Evolutionary conservation across 129 eudicot genomes (phyloP), one percentile per base, ranked within the genome.

Genomic region (Ambrosia artemisiifolia): DNA sequence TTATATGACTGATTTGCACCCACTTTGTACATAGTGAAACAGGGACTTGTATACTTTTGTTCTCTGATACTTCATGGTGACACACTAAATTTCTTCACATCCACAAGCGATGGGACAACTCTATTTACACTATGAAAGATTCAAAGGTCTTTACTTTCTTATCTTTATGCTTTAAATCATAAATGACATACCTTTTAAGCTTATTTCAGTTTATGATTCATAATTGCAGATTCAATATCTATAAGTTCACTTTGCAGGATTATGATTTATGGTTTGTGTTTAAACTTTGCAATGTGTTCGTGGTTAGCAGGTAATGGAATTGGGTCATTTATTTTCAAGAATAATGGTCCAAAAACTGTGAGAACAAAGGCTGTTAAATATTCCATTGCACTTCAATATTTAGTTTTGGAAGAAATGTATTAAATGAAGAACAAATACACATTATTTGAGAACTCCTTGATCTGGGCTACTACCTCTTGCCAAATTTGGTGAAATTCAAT

Each of bases 51-150:
- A 75, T 82, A 71, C 88, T 93, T 69, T 66, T 93, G 46, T 81
- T 93, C 53, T 85, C 98, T 63, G 98, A 93, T 69, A 87, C 96
- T 28, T 78, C 84, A 83, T 78, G 95, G 98, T 46, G 95, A 89
- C 70, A 65, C 80, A 88, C 90, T 7, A 80, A 86, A 83, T 78
- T 83, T 77, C 82, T 89, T 32, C 90, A 78, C 83, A 78, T 93
- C 32, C 89, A 89, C 79, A 93, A 85, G 83, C 83, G 96, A 84
- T 93, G 98, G 98, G 66, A 87, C 50, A 80, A 92, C 46, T 93
- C 92, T 68, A 80, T 89, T 20, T 93, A 80, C 81, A 82, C 88
- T 24, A 80, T n/a, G n/a, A n/a, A n/a, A n/a, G n/a, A n/a, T n/a
- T 89, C 65, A 88, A 76, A 86, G 88, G 97, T 88, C 48, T 30